Evolutionary conservation across 2,329 filamentous ascomycete species (phyloP), one percentile per base, ranked within the genome.

Genomic region (Penicillium brasilianum): DNA sequence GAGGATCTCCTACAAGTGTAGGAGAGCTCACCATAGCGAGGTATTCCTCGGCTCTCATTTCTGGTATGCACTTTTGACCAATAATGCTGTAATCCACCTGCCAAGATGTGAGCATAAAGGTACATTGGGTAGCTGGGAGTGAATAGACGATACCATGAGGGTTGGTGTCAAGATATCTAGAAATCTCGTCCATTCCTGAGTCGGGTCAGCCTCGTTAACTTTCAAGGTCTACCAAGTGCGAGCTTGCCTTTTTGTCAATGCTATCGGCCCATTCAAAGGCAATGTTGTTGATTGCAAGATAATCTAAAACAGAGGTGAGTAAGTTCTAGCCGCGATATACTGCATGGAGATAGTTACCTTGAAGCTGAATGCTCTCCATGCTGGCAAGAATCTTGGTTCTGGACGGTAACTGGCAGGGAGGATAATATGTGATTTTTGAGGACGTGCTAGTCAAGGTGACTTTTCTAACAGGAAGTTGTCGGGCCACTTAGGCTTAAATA

Each of bases 211-310:
- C 20, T n/a, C 13, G 3, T 5, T 16, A 18, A 28, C 10, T 10
- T 36, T n/a, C n/a, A 36, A 2, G 22, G 18, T 5, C 11, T 18
- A 4, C 16, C 7, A 4, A 28, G 30, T 36, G 20, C 20, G 20
- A 5, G 18, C 52, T 36, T 9, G 55, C 59, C 41, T 58, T 60
- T 18, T 37, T 62, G 52, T 63, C 61, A 30, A 52, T 55, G 39
- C 61, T 63, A 36, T 63, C 61, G n/a, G 61, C 61, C 61, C 58
- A 63, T 37, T 63, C 58, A 28, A 63, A 60, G n/a, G 32, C 41
- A 39, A 39, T 16, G 25, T 20, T 16, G 9, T n/a, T 43, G 8
- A 44, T n/a, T n/a, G 52, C 52, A 44, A 55, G 52, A 18, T 44
- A 55, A 44, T 55, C 52, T 55, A 20, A 4, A 16, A 5, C 18